Conservation (phyloP, 352 stramenopile species). For the Phytophthora sp. region DNA sequence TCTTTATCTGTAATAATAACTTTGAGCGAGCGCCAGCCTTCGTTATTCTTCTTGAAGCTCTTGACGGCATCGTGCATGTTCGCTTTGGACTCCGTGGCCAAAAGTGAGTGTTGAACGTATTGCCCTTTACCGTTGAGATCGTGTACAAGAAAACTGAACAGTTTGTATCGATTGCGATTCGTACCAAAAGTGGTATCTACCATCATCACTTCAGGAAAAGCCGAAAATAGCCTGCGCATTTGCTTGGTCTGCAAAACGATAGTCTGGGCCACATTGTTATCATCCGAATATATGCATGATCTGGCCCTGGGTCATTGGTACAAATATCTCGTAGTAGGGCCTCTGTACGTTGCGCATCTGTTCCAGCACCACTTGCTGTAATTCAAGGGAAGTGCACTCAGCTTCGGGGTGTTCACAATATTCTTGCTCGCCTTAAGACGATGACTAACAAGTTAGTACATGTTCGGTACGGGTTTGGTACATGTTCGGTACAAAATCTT, state of each 20-base stretch:
- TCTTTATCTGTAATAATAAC: constrained; percentile 3
- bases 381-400: not conserved
- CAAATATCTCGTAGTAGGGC: not conserved
- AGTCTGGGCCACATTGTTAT: not conserved
- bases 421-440: not conserved
- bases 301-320: not conserved
- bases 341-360: not conserved
- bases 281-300: not conserved
- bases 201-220: not conserved
- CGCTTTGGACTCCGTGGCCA: not conserved
- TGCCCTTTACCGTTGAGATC: constrained; percentile 6
- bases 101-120: constrained; percentile 6
- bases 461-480: too few species aligned
- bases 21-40: not conserved
- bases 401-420: not conserved
- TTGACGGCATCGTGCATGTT: constrained; percentile 5
- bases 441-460: too few species aligned
- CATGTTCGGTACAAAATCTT: too few species aligned
- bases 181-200: not conserved
- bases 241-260: not conserved
- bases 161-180: not conserved
- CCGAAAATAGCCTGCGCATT: not conserved
- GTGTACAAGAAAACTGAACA: constrained; percentile 6
- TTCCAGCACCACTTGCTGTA: not conserved
- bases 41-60: constrained; percentile 4